phyloP scores from a whole-genome alignment of 768 basidiomycete species.

The Lepiota brunneoincarnata region DNA sequence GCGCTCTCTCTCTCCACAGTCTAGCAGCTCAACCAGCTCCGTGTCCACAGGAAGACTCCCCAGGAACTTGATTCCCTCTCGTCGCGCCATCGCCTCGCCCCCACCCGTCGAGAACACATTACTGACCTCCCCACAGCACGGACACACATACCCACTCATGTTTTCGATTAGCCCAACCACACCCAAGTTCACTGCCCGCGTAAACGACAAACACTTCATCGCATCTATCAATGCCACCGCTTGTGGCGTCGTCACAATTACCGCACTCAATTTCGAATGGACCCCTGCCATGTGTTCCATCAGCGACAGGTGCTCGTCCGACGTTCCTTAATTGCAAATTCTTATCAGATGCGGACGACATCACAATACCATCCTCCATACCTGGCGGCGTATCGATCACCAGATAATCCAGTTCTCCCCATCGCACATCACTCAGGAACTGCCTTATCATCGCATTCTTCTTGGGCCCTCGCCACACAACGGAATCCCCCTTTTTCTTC shows the following conservation, averaged over 20 bases:
- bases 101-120: slow-evolving; percentile 95
- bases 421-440: slow-evolving; percentile 91
- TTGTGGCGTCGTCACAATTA: slow-evolving; percentile 97
- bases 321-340: slow-evolving; percentile 67
- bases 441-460: slow-evolving; percentile 98
- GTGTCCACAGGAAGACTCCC: slow-evolving; percentile 93
- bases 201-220: slow-evolving; percentile 95
- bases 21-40: slow-evolving; percentile 82
- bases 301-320: slow-evolving; percentile 96
- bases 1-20: slow-evolving; percentile 36
- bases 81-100: slow-evolving; percentile 81
- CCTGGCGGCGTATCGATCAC: slow-evolving; percentile 97
- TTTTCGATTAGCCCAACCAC: slow-evolving; percentile 95
- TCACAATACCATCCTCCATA: slow-evolving; percentile 19
- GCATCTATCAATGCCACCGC: slow-evolving; percentile 94
- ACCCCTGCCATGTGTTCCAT: slow-evolving; percentile 90
- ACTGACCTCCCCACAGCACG: slow-evolving; percentile 93
- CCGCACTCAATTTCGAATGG: slow-evolving; percentile 71
- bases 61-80: slow-evolving; percentile 72
- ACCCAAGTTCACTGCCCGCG: slow-evolving; percentile 80
- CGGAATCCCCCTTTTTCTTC: slow-evolving; percentile 86
- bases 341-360: slow-evolving; percentile 16
- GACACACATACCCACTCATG: slow-evolving; percentile 98
- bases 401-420: slow-evolving; percentile 92
- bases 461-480: slow-evolving; percentile 98